These are phyloP conservation scores for Diaporthe sp. DNA, from an alignment of 2,329 filamentous ascomycete species.

Conservation along the genomic window DNA sequence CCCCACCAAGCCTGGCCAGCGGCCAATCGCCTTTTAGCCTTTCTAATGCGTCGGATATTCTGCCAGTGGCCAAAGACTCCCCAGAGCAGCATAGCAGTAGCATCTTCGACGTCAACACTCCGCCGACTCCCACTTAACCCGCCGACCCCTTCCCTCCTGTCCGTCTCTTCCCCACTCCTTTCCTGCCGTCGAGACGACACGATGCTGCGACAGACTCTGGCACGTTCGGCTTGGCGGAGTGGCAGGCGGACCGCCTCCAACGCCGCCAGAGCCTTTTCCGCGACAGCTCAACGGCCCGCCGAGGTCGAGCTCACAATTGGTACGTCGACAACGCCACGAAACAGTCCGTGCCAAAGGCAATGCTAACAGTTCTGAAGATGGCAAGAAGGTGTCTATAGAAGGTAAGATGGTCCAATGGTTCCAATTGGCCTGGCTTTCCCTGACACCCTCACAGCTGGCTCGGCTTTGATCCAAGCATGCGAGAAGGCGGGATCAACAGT, in stretches of 20 bases:
- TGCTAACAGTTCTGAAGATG: constrained; percentile 72
- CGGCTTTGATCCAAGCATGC: constrained; percentile 98
- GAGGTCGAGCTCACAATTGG: constrained; percentile 98
- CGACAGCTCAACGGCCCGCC: constrained; percentile 81
- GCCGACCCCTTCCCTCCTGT: constrained; percentile 43
- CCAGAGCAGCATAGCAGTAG: constrained; percentile 25
- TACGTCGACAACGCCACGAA: constrained; percentile 58
- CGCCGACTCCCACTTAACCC: constrained; percentile 36
- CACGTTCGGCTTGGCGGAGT: constrained; percentile 77
- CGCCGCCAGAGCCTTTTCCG: constrained; percentile 84
- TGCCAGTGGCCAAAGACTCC: constrained; percentile 34
- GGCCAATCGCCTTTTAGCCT: constrained; percentile 30
- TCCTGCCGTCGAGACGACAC: constrained; percentile 69
- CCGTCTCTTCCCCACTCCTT: constrained; percentile 50
- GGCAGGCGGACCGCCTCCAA: constrained; percentile 66
- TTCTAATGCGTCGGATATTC: constrained; percentile 34
- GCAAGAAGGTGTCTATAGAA: constrained; percentile 98
- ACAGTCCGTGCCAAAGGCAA: constrained; percentile 37
- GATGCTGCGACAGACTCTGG: constrained; percentile 77
- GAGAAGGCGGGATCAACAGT: constrained; percentile 95
- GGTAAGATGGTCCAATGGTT: constrained; percentile 65
- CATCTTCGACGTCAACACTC: constrained; percentile 54
- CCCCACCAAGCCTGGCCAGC: background rate
- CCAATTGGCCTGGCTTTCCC: constrained; percentile 32
- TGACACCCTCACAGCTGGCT: constrained; percentile 76